Evolutionary conservation across 2,329 filamentous ascomycete species (phyloP).

Genomic region (Pseudogymnoascus sp.): DNA sequence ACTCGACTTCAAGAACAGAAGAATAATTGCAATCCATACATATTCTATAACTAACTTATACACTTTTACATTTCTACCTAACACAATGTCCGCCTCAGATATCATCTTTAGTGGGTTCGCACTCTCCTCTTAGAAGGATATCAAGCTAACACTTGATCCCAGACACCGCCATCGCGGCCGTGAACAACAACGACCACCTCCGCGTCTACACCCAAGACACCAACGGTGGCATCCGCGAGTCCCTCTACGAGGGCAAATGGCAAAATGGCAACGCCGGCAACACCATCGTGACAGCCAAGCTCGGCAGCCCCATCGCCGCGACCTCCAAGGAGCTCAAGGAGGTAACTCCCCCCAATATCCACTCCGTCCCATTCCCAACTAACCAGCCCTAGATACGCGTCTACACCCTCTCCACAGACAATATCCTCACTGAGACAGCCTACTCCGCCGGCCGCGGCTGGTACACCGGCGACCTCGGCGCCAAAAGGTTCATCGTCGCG

Average conservation of each 20-base stretch:
- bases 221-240: constrained; percentile 17
- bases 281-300: constrained; percentile 14
- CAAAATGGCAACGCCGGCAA: constrained; percentile 7
- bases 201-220: constrained; percentile 16
- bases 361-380: background rate
- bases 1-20: background rate
- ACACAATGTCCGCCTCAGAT: background rate
- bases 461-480: constrained; percentile 16
- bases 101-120: background rate
- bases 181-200: constrained; percentile 15
- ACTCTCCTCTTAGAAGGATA: background rate
- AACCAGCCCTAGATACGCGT: constrained; percentile 14
- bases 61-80: background rate
- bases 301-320: constrained; percentile 17
- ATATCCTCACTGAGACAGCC: constrained; percentile 15
- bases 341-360: background rate
- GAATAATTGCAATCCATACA: background rate
- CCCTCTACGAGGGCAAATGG: constrained; percentile 15
- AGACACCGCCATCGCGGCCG: constrained; percentile 14
- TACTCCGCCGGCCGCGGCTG: constrained; percentile 14
- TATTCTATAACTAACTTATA: background rate
- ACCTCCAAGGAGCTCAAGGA: constrained; percentile 12
- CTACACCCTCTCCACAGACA: constrained; percentile 15
- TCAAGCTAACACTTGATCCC: background rate
- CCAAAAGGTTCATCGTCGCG: background rate